Conservation (phyloP, 306 rosid genomes). For the Dryas alaskensis region DNA sequence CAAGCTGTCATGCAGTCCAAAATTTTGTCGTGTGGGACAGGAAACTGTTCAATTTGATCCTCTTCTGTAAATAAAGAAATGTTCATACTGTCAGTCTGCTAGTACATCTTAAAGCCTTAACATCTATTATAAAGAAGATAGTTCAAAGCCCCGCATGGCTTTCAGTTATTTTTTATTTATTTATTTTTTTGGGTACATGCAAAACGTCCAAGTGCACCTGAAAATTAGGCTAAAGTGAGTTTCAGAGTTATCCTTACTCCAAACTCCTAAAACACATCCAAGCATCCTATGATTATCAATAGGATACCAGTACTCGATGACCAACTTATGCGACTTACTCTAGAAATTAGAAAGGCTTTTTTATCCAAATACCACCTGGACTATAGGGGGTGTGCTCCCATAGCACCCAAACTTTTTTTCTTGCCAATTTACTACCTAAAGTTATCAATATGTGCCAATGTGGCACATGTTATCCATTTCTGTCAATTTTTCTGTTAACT, state of each 20-base stretch:
- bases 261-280: not conserved
- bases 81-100: conserved; percentile 1
- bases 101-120: not conserved
- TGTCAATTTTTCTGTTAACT: too few species aligned
- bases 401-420: too few species aligned
- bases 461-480: too few species aligned
- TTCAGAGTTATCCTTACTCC: not conserved
- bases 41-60: conserved; percentile 43
- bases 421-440: too few species aligned
- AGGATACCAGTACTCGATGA: not conserved
- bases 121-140: not conserved
- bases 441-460: too few species aligned
- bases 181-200: too few species aligned
- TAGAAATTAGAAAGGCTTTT: not conserved
- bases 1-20: conserved; percentile 80
- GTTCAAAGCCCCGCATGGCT: not conserved
- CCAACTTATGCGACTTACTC: not conserved
- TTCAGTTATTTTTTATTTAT: too few species aligned
- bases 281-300: not conserved
- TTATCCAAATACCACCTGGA: too few species aligned
- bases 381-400: too few species aligned
- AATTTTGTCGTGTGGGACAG: conserved; percentile 68
- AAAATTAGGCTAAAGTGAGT: not conserved
- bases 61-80: conserved; percentile 41
- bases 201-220: too few species aligned